Conservation (phyloP, 306 rosid species). For the Ceratonia siliqua region DNA sequence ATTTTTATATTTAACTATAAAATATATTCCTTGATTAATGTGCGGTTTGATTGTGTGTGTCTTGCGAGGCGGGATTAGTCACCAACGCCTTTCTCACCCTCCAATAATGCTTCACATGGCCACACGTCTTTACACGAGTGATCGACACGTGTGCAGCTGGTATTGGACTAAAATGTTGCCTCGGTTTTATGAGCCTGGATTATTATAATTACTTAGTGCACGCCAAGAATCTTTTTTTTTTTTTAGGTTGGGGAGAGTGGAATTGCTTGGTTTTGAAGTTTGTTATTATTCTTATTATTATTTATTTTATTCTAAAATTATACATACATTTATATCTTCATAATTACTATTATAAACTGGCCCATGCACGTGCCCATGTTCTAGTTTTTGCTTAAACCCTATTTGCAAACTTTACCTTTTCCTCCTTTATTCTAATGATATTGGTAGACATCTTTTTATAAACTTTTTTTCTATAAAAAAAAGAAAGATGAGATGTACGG, state of each 20-base stretch:
- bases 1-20: not conserved
- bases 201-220: slow-evolving; percentile 54
- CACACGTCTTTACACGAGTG: slow-evolving; percentile 55
- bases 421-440: not conserved
- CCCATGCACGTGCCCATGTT: slow-evolving; percentile 48
- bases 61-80: slow-evolving; percentile 32
- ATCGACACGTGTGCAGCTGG: slow-evolving; percentile 41
- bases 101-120: slow-evolving; percentile 74
- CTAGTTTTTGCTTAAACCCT: not conserved
- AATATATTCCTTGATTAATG: slow-evolving; percentile 22
- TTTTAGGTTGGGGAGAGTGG: slow-evolving; percentile 31
- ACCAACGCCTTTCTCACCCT: slow-evolving; percentile 52
- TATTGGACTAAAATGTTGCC: slow-evolving; percentile 35
- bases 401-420: slow-evolving; percentile 20
- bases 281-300: slow-evolving; percentile 29
- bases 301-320: not conserved
- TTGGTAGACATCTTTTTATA: not conserved
- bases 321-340: slow-evolving; percentile 18
- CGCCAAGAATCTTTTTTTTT: slow-evolving; percentile 63
- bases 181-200: slow-evolving; percentile 39
- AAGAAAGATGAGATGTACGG: not conserved
- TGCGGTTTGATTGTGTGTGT: slow-evolving; percentile 28
- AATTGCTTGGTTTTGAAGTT: slow-evolving; percentile 70
- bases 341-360: slow-evolving; percentile 28
- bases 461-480: no score